These are phyloP conservation scores for Gynandropsis gynandra DNA, from an alignment of 345 rosid species.

Conservation along the genomic window DNA sequence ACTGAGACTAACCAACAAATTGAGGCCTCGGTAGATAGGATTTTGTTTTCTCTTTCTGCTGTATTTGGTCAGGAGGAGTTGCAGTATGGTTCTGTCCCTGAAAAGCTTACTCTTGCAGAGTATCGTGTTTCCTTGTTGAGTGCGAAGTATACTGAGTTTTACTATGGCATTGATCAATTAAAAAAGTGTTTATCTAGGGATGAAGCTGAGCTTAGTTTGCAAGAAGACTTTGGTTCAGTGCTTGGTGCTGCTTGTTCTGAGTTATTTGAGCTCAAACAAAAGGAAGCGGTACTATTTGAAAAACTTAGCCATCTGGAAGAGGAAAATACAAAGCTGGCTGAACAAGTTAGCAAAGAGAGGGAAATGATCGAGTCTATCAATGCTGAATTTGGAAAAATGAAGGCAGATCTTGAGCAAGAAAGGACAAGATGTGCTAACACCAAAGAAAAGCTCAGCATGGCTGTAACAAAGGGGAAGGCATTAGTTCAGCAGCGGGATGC, in stretches of 20 bases:
- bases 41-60: slow-evolving; percentile 44
- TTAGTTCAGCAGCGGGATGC: slow-evolving; percentile 88
- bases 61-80: slow-evolving; percentile 54
- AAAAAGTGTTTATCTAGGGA: slow-evolving; percentile 51
- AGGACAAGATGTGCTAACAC: slow-evolving; percentile 63
- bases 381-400: slow-evolving; percentile 46
- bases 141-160: slow-evolving; percentile 53
- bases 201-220: slow-evolving; percentile 36
- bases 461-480: slow-evolving; percentile 92
- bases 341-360: slow-evolving; percentile 49
- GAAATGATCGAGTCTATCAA: slow-evolving; percentile 31
- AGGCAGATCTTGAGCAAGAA: slow-evolving; percentile 71
- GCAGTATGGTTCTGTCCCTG: slow-evolving; percentile 38
- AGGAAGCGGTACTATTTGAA: slow-evolving; percentile 40
- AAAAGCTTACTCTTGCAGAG: slow-evolving; percentile 54
- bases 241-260: slow-evolving; percentile 57
- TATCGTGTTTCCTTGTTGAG: slow-evolving; percentile 40
- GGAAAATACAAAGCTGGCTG: slow-evolving; percentile 50
- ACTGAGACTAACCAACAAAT: slow-evolving; percentile 29
- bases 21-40: slow-evolving; percentile 54
- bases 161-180: slow-evolving; percentile 56
- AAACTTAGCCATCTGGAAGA: slow-evolving; percentile 44
- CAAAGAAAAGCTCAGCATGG: slow-evolving; percentile 92
- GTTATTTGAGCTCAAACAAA: slow-evolving; percentile 49
- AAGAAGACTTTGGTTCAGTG: slow-evolving; percentile 46